Evolutionary conservation across 2,329 filamentous ascomycete genomes (phyloP), one percentile per base, ranked within the genome.

Genomic region (Aureobasidium musti): DNA sequence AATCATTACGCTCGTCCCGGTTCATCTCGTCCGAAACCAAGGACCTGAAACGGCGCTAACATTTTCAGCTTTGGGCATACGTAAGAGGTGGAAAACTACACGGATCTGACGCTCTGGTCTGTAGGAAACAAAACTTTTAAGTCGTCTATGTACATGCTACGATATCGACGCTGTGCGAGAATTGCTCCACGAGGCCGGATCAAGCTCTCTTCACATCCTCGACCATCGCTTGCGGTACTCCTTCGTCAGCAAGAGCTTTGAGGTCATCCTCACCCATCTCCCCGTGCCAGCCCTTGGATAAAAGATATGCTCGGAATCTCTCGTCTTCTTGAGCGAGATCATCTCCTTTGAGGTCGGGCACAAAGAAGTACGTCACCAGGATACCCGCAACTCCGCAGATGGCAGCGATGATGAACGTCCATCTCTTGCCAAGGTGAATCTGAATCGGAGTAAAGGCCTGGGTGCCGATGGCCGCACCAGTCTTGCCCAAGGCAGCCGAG

Each of bases 381-480:
- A 83, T 75, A 0, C 82, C 82, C 0, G 75, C 76, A 14, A 83
- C 77, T 19, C 81, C 82, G 61, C 80, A 82, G 37, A 83, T 82
- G 1, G 82, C 82, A 10, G 82, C 82, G 60, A 84, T 80, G 67
- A 84, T 82, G 57, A 84, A 83, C 0, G 82, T 83, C 80, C 80
- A 83, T 39, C 76, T 76, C 70, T 83, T 81, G 0, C 82, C 81
- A 0, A 83, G 73, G 45, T 79, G 72, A 6, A 72, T 73, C 63
- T 82, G 76, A 43, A 83, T 82, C 0, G 81, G 81, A 11, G 77
- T 81, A 33, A 70, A 70, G 30, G 67, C 82, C 63, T 84, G 77
- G 0, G 81, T 84, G 0, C 83, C 83, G 4, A 85, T 70, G 0
- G 82, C 83, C 0, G 82, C 83, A 0, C 82, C 83, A 0, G 81